Conservation (phyloP, 164 flowering plant genomes). For the Aristolochia fimbriata region DNA sequence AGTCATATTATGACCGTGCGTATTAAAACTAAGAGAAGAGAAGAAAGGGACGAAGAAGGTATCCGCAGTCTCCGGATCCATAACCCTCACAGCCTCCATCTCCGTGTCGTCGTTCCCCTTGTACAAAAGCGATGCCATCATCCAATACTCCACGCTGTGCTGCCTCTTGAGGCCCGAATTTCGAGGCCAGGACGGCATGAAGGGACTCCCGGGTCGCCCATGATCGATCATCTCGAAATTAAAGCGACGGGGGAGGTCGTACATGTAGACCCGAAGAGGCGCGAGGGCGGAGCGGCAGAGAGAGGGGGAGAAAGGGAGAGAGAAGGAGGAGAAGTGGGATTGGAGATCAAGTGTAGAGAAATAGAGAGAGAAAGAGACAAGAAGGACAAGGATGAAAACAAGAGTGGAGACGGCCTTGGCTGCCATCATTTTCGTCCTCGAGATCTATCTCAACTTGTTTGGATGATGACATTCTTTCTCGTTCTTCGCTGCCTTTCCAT, state of each 20-base stretch:
- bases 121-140: slow-evolving; percentile 65
- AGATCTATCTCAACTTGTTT: background rate
- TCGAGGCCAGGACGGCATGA: slow-evolving; percentile 57
- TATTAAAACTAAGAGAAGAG: slow-evolving; percentile 82
- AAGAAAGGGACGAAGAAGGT: slow-evolving; percentile 90
- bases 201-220: slow-evolving; percentile 15
- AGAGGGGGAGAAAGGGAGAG: background rate
- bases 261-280: slow-evolving; percentile 81
- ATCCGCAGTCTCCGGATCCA: slow-evolving; percentile 71
- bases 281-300: slow-evolving; percentile 7
- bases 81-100: slow-evolving; percentile 70
- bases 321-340: slow-evolving; percentile 35
- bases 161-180: slow-evolving; percentile 62
- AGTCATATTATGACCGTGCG: slow-evolving; percentile 74
- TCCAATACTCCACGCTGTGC: slow-evolving; percentile 97
- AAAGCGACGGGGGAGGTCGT: slow-evolving; percentile 69
- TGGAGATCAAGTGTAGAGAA: slow-evolving; percentile 39
- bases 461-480: too few relatives aligned
- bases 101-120: slow-evolving; percentile 18
- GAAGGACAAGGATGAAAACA: slow-evolving; percentile 21
- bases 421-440: slow-evolving; percentile 1
- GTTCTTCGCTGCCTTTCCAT: too few relatives aligned
- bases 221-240: slow-evolving; percentile 55
- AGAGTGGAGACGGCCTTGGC: slow-evolving; percentile 10
- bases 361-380: slow-evolving; percentile 26